Conservation (phyloP, 306 rosid species). For the Fragaria vesca region DNA sequence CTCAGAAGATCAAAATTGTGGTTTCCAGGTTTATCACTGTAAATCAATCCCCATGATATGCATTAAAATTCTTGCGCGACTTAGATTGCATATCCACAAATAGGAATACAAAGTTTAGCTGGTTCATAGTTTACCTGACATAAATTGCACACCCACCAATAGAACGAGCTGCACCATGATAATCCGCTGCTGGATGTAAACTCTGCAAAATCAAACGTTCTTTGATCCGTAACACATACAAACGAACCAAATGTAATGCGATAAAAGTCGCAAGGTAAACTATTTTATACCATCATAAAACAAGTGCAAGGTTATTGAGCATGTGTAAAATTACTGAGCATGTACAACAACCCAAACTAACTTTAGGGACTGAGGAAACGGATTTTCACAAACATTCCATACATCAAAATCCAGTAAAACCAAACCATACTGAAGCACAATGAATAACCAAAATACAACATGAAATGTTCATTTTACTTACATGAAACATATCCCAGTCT, state of each 20-base stretch:
- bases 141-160: conserved; percentile 95
- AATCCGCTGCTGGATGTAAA: conserved; percentile 88
- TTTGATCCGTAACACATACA: background rate
- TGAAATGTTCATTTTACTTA: conserved; percentile 36
- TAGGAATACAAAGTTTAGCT: background rate
- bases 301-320: background rate
- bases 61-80: background rate
- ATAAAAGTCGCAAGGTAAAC: background rate
- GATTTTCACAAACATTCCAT: background rate
- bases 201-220: conserved; percentile 42
- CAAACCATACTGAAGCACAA: background rate
- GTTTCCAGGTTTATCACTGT: conserved; percentile 88
- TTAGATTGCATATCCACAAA: background rate
- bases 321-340: background rate
- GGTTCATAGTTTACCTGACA: conserved; percentile 57
- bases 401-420: background rate
- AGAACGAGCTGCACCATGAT: conserved; percentile 96
- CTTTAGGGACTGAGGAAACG: background rate
- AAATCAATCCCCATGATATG: background rate
- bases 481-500: conserved; percentile 99
- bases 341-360: background rate
- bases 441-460: background rate
- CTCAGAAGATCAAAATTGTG: conserved; percentile 88
- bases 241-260: background rate
- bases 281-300: background rate